These are phyloP conservation scores for Penicilliopsis zonata DNA, from an alignment of 495 filamentous ascomycete species.

Conservation along the genomic window DNA sequence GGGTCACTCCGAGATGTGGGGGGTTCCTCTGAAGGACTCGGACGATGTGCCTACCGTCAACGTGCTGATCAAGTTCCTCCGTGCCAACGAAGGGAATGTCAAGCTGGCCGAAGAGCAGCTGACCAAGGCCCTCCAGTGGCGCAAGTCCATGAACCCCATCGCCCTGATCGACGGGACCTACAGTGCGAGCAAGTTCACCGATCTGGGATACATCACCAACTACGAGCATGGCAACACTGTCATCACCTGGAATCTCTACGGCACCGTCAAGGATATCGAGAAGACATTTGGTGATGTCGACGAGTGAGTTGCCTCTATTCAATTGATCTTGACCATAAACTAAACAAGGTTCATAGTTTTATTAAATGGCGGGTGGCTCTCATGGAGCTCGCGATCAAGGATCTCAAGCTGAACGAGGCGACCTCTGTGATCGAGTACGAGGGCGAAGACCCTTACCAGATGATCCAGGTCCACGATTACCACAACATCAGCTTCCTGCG, in stretches of 20 bases:
- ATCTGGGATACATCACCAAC: slow-evolving; percentile 41
- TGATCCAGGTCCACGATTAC: slow-evolving; percentile 88
- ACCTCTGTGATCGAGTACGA: slow-evolving; percentile 62
- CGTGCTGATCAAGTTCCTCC: slow-evolving; percentile 81
- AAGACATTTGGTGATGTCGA: slow-evolving; percentile 66
- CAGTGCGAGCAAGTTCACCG: slow-evolving; percentile 35
- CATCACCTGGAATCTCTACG: slow-evolving; percentile 80
- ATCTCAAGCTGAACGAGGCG: slow-evolving; percentile 53
- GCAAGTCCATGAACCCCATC: slow-evolving; percentile 47
- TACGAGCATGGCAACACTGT: slow-evolving; percentile 33
- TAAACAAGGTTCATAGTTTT: slow-evolving; percentile 2
- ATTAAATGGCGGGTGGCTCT: slow-evolving; percentile 73
- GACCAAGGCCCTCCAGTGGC: slow-evolving; percentile 66
- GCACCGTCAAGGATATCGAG: slow-evolving; percentile 57
- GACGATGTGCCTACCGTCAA: slow-evolving; percentile 61
- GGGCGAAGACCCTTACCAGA: slow-evolving; percentile 69
- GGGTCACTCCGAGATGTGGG: slow-evolving; percentile 65
- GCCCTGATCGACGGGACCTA: slow-evolving; percentile 33
- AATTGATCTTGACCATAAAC: neutral
- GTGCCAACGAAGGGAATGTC: slow-evolving; percentile 70
- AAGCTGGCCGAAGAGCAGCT: slow-evolving; percentile 63
- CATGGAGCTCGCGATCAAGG: slow-evolving; percentile 68
- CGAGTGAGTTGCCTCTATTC: slow-evolving; percentile 43
- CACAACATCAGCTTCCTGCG: slow-evolving; percentile 69
- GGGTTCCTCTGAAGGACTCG: slow-evolving; percentile 45